phyloP scores from a whole-genome alignment of 108 stramenopile species.

The Nitzschia sp. region DNA sequence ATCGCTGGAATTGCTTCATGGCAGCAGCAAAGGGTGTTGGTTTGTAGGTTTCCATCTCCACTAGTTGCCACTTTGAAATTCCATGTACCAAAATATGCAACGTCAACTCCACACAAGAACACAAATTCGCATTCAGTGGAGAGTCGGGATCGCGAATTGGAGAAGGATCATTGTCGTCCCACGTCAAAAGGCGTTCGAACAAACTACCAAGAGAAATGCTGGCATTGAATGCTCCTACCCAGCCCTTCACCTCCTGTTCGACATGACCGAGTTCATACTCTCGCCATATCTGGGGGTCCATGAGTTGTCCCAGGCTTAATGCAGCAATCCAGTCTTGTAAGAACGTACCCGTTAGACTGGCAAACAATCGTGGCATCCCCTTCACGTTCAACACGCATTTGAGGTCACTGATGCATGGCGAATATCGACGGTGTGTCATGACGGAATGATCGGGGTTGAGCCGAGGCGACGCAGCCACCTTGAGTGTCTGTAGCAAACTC shows the following conservation, averaged over 20 bases:
- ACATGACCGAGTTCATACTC: slow-evolving; percentile 70
- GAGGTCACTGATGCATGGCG: slow-evolving; percentile 86
- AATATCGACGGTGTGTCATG: slow-evolving; percentile 82
- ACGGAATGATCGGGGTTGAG: slow-evolving; percentile 75
- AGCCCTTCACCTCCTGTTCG: slow-evolving; percentile 77
- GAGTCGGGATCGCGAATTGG: slow-evolving; percentile 58
- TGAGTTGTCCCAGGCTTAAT: slow-evolving; percentile 70
- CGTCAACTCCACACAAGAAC: slow-evolving; percentile 67
- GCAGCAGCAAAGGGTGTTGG: slow-evolving; percentile 40
- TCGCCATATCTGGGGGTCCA: slow-evolving; percentile 81
- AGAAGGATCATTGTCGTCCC: slow-evolving; percentile 62
- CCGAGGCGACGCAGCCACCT: slow-evolving; percentile 45
- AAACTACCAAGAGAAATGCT: slow-evolving; percentile 78
- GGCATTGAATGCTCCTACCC: slow-evolving; percentile 93
- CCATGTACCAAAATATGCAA: slow-evolving; percentile 56
- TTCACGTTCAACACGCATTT: slow-evolving; percentile 91
- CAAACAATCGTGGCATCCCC: slow-evolving; percentile 86
- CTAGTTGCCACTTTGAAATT: slow-evolving; percentile 62
- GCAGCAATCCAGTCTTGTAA: slow-evolving; percentile 64
- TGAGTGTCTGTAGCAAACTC: slow-evolving; percentile 62
- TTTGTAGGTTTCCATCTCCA: slow-evolving; percentile 51
- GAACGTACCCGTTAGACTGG: slow-evolving; percentile 40
- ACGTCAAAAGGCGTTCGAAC: slow-evolving; percentile 75
- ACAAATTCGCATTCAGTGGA: slow-evolving; percentile 51
- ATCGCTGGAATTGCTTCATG: slow-evolving; percentile 44